A percentile compares a stretch with the other conserved stretches of the same genome.
phyloP scores from a whole-genome alignment of 2,329 filamentous ascomycete genomes.

The Arthrobotrys sinensis region DNA sequence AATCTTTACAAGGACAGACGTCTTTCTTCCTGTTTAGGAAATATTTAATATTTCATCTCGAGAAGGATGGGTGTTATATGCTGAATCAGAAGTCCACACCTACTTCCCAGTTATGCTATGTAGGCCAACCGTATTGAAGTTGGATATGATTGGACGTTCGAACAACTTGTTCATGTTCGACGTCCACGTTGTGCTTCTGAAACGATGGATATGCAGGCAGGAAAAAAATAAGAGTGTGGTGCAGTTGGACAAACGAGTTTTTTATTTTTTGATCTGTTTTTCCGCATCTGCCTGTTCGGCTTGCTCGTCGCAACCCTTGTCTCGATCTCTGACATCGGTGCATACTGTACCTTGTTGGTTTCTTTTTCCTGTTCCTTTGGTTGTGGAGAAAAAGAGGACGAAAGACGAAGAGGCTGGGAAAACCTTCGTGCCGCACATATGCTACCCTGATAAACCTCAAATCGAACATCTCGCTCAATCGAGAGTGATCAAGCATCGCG shows the following conservation, averaged over 20 bases:
- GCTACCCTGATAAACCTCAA: not conserved
- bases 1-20: not conserved
- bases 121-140: no score
- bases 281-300: conserved; percentile 55
- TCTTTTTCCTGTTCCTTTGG: conserved; percentile 23
- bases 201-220: conserved; percentile 45
- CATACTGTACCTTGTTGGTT: conserved; percentile 33
- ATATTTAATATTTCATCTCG: not conserved
- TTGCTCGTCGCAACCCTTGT: conserved; percentile 42
- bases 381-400: not conserved
- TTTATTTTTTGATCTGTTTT: conserved; percentile 23
- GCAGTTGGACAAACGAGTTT: not conserved
- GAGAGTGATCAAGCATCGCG: not conserved
- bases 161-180: conserved; percentile 8
- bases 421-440: conserved; percentile 6
- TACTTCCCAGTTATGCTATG: not conserved
- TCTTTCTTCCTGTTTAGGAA: conserved; percentile 1
- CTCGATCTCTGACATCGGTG: conserved; percentile 57
- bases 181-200: conserved; percentile 59
- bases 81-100: not conserved
- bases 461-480: not conserved
- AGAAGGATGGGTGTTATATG: not conserved
- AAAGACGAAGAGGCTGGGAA: not conserved
- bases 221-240: not conserved
- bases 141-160: no score